Conservation (phyloP, 192 early-diverging fungal species). For the Gigaspora rosea region DNA sequence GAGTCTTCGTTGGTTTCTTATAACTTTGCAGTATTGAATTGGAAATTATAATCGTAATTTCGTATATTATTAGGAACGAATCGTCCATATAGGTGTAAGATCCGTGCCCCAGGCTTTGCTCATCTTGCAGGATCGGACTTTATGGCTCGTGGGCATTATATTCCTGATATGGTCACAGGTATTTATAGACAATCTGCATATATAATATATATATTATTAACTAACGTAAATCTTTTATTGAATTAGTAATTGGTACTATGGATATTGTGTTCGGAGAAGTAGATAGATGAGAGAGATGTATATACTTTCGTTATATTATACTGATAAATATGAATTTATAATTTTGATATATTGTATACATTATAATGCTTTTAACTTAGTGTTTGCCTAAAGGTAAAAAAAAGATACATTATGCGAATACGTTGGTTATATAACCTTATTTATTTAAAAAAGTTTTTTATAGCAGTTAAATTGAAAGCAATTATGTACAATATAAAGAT, state of each 20-base stretch:
- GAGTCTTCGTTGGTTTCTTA: background rate
- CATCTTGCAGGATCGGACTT: slow-evolving; percentile 90
- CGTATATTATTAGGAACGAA: slow-evolving; percentile 92
- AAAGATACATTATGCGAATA: too few species aligned
- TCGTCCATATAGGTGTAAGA: slow-evolving; percentile 97
- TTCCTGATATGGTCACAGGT: slow-evolving; percentile 90
- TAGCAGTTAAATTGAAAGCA: too few species aligned
- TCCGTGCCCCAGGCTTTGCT: slow-evolving; percentile 93
- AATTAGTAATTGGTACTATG: slow-evolving; percentile 91
- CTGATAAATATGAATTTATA: too few species aligned
- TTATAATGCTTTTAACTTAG: too few species aligned
- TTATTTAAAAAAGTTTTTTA: too few species aligned
- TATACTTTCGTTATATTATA: too few species aligned
- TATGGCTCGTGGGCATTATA: slow-evolving; percentile 86
- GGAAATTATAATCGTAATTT: background rate
- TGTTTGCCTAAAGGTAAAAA: too few species aligned
- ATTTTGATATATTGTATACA: too few species aligned
- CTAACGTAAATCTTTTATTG: too few species aligned
- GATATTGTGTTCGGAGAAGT: slow-evolving; percentile 99
- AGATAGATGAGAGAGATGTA: slow-evolving; percentile 42
- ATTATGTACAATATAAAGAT: too few species aligned
- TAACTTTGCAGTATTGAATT: background rate
- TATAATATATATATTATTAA: too few species aligned
- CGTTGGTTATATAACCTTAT: too few species aligned
- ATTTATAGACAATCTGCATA: background rate